Conservation (phyloP, 306 rosid genomes). For the Leucaena leucocephala region DNA sequence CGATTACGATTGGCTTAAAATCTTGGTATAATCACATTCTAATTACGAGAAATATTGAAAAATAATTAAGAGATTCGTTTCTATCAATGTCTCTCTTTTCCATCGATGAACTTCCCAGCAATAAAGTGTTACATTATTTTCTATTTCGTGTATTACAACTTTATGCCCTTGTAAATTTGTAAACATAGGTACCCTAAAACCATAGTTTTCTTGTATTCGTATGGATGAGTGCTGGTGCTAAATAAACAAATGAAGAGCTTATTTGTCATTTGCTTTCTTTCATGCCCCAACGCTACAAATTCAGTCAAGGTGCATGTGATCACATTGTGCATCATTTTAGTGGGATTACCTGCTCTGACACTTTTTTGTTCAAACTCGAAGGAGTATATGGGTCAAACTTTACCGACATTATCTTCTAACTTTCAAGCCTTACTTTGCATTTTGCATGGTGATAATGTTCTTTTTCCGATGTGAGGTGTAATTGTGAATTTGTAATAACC, state of each 20-base stretch:
- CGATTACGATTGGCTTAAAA: neutral
- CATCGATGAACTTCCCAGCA: neutral
- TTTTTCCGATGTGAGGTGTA: neutral
- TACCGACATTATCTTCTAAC: neutral
- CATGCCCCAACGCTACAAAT: neutral
- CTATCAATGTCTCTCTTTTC: neutral
- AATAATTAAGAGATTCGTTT: neutral
- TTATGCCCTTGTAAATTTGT: neutral
- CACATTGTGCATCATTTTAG: neutral
- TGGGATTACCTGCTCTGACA: neutral
- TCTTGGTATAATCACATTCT: neutral
- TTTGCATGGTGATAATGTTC: neutral
- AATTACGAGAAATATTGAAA: conserved; percentile 1
- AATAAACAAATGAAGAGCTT: neutral
- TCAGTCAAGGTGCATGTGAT: neutral
- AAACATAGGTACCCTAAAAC: neutral
- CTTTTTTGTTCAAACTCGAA: neutral
- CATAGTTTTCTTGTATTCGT: neutral
- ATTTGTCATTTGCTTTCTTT: neutral
- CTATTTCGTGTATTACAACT: neutral
- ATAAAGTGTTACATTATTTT: neutral
- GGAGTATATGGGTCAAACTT: neutral
- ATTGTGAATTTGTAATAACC: neutral
- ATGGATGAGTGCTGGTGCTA: neutral
- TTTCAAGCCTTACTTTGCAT: neutral